A percentile compares a stretch with the other conserved stretches of the same genome.
Conservation (phyloP, 306 rosid genomes). For the Gillenia trifoliata region DNA sequence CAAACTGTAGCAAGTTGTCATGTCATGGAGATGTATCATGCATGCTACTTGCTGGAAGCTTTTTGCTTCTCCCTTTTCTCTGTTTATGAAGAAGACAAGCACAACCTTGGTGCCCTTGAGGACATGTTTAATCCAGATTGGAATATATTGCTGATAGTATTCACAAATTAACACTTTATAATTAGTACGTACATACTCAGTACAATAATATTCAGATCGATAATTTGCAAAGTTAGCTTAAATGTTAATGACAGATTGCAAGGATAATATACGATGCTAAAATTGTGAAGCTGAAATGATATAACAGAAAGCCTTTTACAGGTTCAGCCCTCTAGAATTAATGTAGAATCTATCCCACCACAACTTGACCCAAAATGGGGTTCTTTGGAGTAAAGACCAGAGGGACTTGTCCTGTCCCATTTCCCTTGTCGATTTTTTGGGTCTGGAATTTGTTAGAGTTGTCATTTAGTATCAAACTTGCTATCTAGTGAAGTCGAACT, state of each 20-base stretch:
- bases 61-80: not conserved
- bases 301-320: not conserved
- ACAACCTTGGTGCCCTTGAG: not conserved
- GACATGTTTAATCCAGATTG: slow-evolving; percentile 6
- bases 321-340: not conserved
- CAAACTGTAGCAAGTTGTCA: not conserved
- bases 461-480: too few species aligned
- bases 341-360: slow-evolving; percentile 7
- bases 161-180: too few species aligned
- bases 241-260: not conserved
- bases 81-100: slow-evolving; percentile 6
- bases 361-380: slow-evolving; percentile 7
- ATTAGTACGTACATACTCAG: too few species aligned
- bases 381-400: not conserved
- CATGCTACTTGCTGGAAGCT: not conserved
- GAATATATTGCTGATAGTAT: not conserved
- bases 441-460: too few species aligned
- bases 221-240: not conserved
- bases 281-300: slow-evolving; percentile 6
- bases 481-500: too few species aligned
- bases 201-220: too few species aligned
- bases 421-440: not conserved
- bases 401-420: not conserved
- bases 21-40: slow-evolving; percentile 4
- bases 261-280: slow-evolving; percentile 10